Conservation (phyloP, 1,284 basidiomycete species). For the Irpex sp. region DNA sequence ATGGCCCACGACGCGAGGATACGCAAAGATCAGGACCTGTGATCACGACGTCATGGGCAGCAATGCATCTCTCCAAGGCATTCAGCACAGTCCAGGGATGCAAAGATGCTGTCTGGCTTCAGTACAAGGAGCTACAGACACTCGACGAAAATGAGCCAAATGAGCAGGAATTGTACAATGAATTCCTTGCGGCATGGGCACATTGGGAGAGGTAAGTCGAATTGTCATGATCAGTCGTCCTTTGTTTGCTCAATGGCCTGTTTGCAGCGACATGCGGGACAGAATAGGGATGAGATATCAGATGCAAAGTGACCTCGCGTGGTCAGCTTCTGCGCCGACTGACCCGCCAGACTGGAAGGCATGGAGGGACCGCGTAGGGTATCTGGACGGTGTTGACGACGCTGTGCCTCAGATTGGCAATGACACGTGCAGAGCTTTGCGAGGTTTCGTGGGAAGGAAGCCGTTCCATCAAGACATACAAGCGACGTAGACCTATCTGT, state of each 20-base stretch:
- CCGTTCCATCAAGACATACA: constrained; percentile 7
- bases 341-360: constrained; percentile 50
- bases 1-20: constrained; percentile 1
- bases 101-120: constrained; percentile 66
- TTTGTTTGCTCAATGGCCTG: constrained; percentile 3
- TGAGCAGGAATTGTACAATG: constrained; percentile 39
- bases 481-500: neutral
- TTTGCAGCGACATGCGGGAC: constrained; percentile 66
- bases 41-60: constrained; percentile 31
- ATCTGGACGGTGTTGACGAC: constrained; percentile 11
- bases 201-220: constrained; percentile 63
- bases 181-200: constrained; percentile 64
- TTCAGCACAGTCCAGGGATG: constrained; percentile 54
- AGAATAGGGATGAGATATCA: constrained; percentile 58
- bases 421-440: constrained; percentile 22
- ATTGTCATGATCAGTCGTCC: neutral
- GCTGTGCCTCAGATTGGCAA: constrained; percentile 8
- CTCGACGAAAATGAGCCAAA: neutral
- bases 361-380: constrained; percentile 39
- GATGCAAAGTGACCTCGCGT: constrained; percentile 45
- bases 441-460: constrained; percentile 41
- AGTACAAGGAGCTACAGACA: constrained; percentile 51
- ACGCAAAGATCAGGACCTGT: constrained; percentile 1
- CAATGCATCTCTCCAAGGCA: constrained; percentile 60
- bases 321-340: constrained; percentile 43